Base-by-base conservation (phyloP, 2,329 filamentous ascomycete genomes). In the Torrubiella hemipterigena region DNA sequence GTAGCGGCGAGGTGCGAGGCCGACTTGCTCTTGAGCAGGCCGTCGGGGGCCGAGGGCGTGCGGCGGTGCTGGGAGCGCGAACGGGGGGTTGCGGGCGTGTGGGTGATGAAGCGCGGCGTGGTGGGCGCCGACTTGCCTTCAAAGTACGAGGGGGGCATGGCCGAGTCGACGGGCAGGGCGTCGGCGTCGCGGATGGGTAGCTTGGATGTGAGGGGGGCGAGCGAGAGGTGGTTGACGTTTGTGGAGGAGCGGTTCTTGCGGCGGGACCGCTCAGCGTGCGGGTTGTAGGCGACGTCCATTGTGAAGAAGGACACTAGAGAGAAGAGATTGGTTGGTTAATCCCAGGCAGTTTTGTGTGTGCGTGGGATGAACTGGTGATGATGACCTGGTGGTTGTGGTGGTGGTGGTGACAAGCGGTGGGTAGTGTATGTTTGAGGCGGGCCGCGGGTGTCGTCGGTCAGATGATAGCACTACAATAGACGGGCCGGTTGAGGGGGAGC, bases 131-230 rank as follows among this genome's bases (percentile, higher is more conserved):
- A 77, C 44, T 68, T 71, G 43, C 66, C 69, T 47, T 75, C 64
- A 12, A 77, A 60, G 44, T 79, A 77, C 13, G 71, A 76, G 28
- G 36, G 38, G 22, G 38, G 45, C 5, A 30, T 32, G 14, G 57
- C 48, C 33, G 55, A 58, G 41, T 56, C 47, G 32, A 65, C 57
- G 39, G 50, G 47, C 19, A 64, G 46, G 41, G 64, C 59, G 30
- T 71, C 65, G 34, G 59, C 54, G 44, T 75, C 70, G 37, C 63
- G 56, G 35, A 77, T 55, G 25, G 74, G 73, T 7, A 79, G 60
- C 47, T 69, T 71, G 31, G 67, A 63, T 16, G 74, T 78, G 33
- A 80, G 56, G 17, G 75, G 75, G n/a, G 71, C 74, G 36, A 79
- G 70, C 11, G 69, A 65, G 36, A 77, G 63, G 43, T 74, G 67